Evolutionary conservation across 2,329 filamentous ascomycete species (phyloP).

Genomic region (Monosporascus sp.): DNA sequence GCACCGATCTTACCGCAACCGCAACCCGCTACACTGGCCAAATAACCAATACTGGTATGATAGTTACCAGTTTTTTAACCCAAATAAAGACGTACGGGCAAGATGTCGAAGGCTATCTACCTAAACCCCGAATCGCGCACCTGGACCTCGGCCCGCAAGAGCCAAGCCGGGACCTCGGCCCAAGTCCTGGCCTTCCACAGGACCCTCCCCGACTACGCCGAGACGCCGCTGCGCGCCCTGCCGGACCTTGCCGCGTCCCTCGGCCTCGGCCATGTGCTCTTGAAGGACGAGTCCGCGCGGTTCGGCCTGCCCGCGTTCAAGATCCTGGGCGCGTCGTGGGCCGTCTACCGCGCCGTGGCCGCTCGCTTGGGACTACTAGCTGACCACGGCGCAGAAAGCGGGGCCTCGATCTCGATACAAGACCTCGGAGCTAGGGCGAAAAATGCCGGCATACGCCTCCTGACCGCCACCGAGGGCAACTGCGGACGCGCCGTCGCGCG

Average conservation of each 20-base stretch:
- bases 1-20: too few species aligned
- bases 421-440: constrained; percentile 17
- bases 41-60: too few species aligned
- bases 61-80: too few species aligned
- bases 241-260: constrained; percentile 51
- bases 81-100: too few species aligned
- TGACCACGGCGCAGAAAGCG: constrained; percentile 16
- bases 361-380: constrained; percentile 39
- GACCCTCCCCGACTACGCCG: constrained; percentile 49
- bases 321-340: constrained; percentile 75
- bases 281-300: constrained; percentile 68
- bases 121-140: not conserved
- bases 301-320: constrained; percentile 73
- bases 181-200: constrained; percentile 44
- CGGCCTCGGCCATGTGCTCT: constrained; percentile 49
- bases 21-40: too few species aligned
- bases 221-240: constrained; percentile 49
- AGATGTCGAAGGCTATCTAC: not conserved
- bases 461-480: constrained; percentile 70
- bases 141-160: not conserved
- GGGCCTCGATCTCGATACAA: constrained; percentile 6
- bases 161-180: not conserved
- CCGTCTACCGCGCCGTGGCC: constrained; percentile 51
- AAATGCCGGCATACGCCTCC: constrained; percentile 35
- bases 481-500: constrained; percentile 68